Percentiles rank a stretch among this genome's conserved stretches.
Evolutionary conservation across 495 filamentous ascomycete genomes (phyloP).

Genomic region (Podospora pseudocomata): DNA sequence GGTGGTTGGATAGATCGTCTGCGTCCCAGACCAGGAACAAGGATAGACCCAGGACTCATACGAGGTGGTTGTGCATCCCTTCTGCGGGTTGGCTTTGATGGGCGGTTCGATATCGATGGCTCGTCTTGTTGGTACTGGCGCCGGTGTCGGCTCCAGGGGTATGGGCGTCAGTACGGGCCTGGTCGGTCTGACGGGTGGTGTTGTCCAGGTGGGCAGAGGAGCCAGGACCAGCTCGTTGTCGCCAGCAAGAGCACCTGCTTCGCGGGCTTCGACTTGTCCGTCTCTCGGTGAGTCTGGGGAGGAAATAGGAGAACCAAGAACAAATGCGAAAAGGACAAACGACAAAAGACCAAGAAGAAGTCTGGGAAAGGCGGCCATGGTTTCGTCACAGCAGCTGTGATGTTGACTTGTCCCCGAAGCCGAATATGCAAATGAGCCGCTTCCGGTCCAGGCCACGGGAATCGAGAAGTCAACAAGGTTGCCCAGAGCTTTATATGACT

Average conservation of each 20-base stretch:
- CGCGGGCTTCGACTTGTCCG: background rate
- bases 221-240: background rate
- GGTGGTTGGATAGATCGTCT: constrained; percentile 31
- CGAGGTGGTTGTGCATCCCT: constrained; percentile 31
- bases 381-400: constrained; percentile 19
- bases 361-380: background rate
- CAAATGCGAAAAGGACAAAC: background rate
- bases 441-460: constrained; percentile 22
- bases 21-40: constrained; percentile 32
- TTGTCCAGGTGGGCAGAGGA: background rate
- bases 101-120: constrained; percentile 6
- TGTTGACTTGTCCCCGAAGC: constrained; percentile 12
- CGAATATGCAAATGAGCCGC: constrained; percentile 23
- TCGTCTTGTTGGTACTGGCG: background rate
- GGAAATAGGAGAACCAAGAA: background rate
- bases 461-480: constrained; percentile 9
- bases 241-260: background rate
- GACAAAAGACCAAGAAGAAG: background rate
- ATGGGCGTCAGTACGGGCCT: background rate
- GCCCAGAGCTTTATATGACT: constrained; percentile 22
- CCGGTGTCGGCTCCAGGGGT: background rate
- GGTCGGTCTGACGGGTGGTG: constrained; percentile 4
- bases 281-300: background rate
- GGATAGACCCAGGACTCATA: constrained; percentile 10
- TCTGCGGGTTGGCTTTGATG: constrained; percentile 1